These are phyloP conservation scores for Paramecium sexaurelia DNA, from an alignment of 73 alveolate genomes.

Conservation along the genomic window DNA sequence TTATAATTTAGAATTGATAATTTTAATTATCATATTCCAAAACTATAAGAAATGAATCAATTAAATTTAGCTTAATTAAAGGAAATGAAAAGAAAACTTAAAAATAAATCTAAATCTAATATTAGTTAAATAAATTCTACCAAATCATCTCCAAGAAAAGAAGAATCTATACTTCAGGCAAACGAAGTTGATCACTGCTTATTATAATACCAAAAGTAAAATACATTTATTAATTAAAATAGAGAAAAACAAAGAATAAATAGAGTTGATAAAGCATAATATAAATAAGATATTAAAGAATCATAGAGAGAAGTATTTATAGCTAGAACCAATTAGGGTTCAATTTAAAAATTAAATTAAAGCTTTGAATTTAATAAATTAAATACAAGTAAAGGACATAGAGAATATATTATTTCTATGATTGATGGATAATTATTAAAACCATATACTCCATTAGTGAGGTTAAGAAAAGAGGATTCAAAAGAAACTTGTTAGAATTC, in stretches of 20 bases:
- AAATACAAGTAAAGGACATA: background rate
- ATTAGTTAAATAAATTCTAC: background rate
- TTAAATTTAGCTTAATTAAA: background rate
- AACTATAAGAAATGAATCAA: background rate
- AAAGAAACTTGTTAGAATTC: slow-evolving; percentile 1
- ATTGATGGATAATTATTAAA: background rate
- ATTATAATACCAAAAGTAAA: background rate
- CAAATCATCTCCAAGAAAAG: background rate
- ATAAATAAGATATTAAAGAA: background rate
- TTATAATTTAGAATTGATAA: background rate
- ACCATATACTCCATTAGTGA: background rate
- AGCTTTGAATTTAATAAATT: background rate
- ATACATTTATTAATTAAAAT: background rate
- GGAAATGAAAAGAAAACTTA: background rate
- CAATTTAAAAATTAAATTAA: background rate
- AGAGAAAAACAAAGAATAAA: background rate
- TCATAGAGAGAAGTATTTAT: background rate
- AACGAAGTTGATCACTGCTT: background rate
- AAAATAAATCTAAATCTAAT: background rate
- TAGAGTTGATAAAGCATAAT: background rate
- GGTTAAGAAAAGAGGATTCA: background rate
- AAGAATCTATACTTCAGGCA: background rate
- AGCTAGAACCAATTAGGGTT: background rate
- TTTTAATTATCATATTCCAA: background rate
- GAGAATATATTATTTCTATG: background rate